phyloP scores from a whole-genome alignment of 768 basidiomycete genomes.

The Lactarius akahatsu region DNA sequence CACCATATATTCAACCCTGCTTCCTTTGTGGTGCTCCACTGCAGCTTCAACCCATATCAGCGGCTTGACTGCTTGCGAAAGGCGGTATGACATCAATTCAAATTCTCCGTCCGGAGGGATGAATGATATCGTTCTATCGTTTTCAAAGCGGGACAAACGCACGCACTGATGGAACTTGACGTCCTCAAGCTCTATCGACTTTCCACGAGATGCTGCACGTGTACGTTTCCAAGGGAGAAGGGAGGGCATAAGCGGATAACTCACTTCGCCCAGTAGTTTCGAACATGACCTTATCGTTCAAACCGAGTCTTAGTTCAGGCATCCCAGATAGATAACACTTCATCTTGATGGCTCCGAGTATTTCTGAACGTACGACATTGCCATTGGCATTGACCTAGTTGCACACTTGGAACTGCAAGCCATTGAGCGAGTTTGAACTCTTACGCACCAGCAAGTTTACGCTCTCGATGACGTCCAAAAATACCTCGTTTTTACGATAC shows the following conservation, averaged over 20 bases:
- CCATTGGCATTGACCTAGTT: slow-evolving; percentile 91
- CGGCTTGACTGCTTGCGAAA: slow-evolving; percentile 95
- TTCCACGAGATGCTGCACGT: slow-evolving; percentile 73
- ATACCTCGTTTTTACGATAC: slow-evolving; percentile 99
- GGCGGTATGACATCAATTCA: slow-evolving; percentile 97
- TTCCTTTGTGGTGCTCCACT: slow-evolving; percentile 93
- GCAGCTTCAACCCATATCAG: slow-evolving; percentile 97
- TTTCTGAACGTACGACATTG: slow-evolving; percentile 95
- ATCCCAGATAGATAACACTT: slow-evolving; percentile 99
- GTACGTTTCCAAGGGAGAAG: neutral
- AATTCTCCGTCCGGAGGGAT: slow-evolving; percentile 99
- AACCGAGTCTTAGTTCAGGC: slow-evolving; percentile 92
- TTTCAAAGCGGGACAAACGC: slow-evolving; percentile 93
- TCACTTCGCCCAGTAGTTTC: slow-evolving; percentile 93
- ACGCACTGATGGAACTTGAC: slow-evolving; percentile 99
- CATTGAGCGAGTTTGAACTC: neutral
- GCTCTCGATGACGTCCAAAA: slow-evolving; percentile 96
- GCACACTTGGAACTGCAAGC: neutral
- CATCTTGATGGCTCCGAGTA: slow-evolving; percentile 99
- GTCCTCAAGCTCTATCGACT: slow-evolving; percentile 99
- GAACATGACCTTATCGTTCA: slow-evolving; percentile 99
- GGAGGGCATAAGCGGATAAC: slow-evolving; percentile 34
- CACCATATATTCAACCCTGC: slow-evolving; percentile 92
- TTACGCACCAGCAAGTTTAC: slow-evolving; percentile 85
- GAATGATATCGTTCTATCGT: slow-evolving; percentile 98